Base-by-base conservation (phyloP, 129 eudicot genomes). In the Glebionis coronaria region DNA sequence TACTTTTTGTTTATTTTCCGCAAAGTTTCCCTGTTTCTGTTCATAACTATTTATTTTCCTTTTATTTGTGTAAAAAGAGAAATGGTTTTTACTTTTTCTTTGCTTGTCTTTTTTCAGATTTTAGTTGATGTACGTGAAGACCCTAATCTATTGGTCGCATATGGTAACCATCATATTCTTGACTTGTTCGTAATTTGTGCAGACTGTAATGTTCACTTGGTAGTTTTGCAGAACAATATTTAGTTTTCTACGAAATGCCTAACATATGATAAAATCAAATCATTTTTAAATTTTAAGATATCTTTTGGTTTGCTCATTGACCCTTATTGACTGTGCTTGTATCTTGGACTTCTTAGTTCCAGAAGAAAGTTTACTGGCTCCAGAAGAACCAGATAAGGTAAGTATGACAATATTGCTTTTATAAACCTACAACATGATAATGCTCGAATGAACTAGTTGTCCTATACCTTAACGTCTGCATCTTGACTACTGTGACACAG, bases 91-190 rank as follows among this genome's bases (percentile, higher is more conserved):
- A 58, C 1, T 31, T 35, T 51, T 42, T 20, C 7, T 21, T 65
- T 57, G 16, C 44, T 70, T 62, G 3, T 52, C 57, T 65, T 76
- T 56, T 64, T 71, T 13, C 83, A 92, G 98, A 91, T 92, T 27
- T 78, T 92, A 83, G 98, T 92, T 57, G 95, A 92, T 69, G 75
- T 85, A 70, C 78, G 61, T 45, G 87, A 80, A 77, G 91, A 92
- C 72, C 98, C 98, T 57, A 83, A 82, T 62, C 78, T 92, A 23
- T 75, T 92, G 72, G 98, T 92, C 50, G 90, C 96, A 76, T 92
- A 92, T 69, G 98, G 98, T 92, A 80, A 82, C 75, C 42, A 53
- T 49, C 45, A 47, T 53, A 44, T 31, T 67, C 28, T 29, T 46
- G 51, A 9, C 18, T 4, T 29, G 12, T 45, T 46, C 25, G 25